Base-by-base conservation (phyloP, 257 asterid species). In the Eustoma russellianum region DNA sequence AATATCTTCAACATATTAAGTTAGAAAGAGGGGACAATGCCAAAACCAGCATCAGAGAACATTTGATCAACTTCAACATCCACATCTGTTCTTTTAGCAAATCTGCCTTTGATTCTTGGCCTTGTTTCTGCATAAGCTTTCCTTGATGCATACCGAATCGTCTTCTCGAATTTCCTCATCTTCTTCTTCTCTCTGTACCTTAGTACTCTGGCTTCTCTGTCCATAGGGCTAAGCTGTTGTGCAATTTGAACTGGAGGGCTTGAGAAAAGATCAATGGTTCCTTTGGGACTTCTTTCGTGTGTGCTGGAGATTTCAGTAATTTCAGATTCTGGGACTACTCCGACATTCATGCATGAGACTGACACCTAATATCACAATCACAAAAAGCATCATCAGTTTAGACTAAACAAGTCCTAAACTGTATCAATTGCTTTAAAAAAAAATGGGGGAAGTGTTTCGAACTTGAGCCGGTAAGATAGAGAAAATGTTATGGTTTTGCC, bases 141-240 rank as follows among this genome's bases (percentile, higher is more conserved):
- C 61, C 96, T 63, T 5, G 96, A 84, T 0, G 96, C 96, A 17
- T 88, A 88, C 61, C 96, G 52, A 5, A 88, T 88, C 12, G 93
- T 82, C 75, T 84, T 88, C 67, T 85, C 97, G 48, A 88, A 88
- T 56, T 71, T 88, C 24, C 97, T 69, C 5, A 62, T 75, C 76
- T 82, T 88, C 73, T 88, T 88, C 81, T 88, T 88, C 81, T 88
- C 96, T 56, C 88, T 66, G 71, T 84, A 88, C 67, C 97, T 76
- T 35, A 82, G 19, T 15, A 88, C 95, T 51, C 95, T 69, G 0
- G 97, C 95, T 46, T 82, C 95, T 60, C 95, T 76, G 48, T 84
- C 93, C 78, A 73, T 63, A 7, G 79, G 79, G 50, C 70, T 67
- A 3, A 82, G 88, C 65, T 77, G 90, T 50, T 67, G 55, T 6